Base-by-base conservation (phyloP, 2,329 filamentous ascomycete genomes). In the Daldinia sp. region DNA sequence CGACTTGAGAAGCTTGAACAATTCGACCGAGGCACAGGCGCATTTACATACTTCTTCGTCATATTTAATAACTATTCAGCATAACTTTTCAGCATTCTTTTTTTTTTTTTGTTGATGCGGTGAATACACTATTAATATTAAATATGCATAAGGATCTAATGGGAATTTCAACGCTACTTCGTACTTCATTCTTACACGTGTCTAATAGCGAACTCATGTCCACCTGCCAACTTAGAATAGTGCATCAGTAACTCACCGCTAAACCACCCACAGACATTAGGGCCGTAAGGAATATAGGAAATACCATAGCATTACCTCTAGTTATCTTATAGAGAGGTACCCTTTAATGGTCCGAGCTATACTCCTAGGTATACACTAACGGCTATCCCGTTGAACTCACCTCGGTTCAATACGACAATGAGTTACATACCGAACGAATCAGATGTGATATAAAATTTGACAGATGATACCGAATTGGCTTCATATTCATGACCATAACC, bases 221-320 rank as follows among this genome's bases (percentile, higher is more conserved):
- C 46, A n/a, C 46, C 28, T 23, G 46, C 15, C 20, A 23, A 50
- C 26, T 30, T 30, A 50, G 26, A 33, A 50, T 50, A 37, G 35
- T 37, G 10, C 35, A 37, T 39, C n/a, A 39, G 35, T 39, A 51
- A 51, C 46, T 51, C 46, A 51, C 46, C 46, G 46, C 46, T 33
- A 33, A 51, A 51, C 26, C 12, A 2, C 15, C 26, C 46, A 26
- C 12, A 28, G 44, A 28, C 4, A 51, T 13, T 18, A 15, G 23
- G 23, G 23, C 23, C 12, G 7, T 18, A 46, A 26, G 20, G 26
- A 28, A 15, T 26, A 12, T 46, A 12, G 12, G 10, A 46, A 35
- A 6, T 35, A 6, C 6, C 6, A 35, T 35, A 35, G 33, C 7
- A 23, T 23, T 23, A 23, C 20, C 20, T 23, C 20, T 9, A 35